These are phyloP conservation scores for Petunia secreta DNA, from an alignment of 257 asterid species.

Conservation along the genomic window DNA sequence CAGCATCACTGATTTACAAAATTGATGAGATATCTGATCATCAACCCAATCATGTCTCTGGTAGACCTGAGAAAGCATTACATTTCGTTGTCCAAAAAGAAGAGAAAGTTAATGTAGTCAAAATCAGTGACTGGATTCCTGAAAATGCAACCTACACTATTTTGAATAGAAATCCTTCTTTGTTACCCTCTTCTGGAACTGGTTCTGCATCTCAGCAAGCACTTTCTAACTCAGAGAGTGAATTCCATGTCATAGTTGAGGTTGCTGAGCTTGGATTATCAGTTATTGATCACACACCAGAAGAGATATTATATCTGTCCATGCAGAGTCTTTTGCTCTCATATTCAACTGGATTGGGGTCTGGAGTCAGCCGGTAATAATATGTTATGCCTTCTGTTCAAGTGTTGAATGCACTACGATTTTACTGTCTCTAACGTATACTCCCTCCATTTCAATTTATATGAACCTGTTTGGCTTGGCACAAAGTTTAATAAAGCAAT, in stretches of 20 bases:
- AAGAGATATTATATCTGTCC: constrained; percentile 88
- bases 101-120: constrained; percentile 86
- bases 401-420: constrained; percentile 16
- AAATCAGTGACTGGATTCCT: constrained; percentile 92
- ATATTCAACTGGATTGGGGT: constrained; percentile 92
- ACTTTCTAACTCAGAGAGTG: constrained; percentile 56
- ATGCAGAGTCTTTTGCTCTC: constrained; percentile 82
- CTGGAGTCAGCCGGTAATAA: constrained; percentile 87
- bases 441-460: too few species aligned
- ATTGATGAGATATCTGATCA: constrained; percentile 91
- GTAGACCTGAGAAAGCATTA: constrained; percentile 63
- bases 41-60: constrained; percentile 66
- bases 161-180: constrained; percentile 53
- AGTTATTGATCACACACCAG: constrained; percentile 95
- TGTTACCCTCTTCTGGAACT: constrained; percentile 49
- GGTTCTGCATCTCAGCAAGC: constrained; percentile 55
- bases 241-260: constrained; percentile 89
- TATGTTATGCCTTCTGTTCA: constrained; percentile 25
- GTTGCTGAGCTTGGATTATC: constrained; percentile 95
- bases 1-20: constrained; percentile 65
- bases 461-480: too few species aligned
- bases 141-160: constrained; percentile 48
- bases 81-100: constrained; percentile 77
- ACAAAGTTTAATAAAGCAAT: too few species aligned
- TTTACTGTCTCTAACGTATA: neutral